Evolutionary conservation across 371 early-diverging fungal species (phyloP), one percentile per base, ranked within the genome.

Genomic region (Mucor piriformis): DNA sequence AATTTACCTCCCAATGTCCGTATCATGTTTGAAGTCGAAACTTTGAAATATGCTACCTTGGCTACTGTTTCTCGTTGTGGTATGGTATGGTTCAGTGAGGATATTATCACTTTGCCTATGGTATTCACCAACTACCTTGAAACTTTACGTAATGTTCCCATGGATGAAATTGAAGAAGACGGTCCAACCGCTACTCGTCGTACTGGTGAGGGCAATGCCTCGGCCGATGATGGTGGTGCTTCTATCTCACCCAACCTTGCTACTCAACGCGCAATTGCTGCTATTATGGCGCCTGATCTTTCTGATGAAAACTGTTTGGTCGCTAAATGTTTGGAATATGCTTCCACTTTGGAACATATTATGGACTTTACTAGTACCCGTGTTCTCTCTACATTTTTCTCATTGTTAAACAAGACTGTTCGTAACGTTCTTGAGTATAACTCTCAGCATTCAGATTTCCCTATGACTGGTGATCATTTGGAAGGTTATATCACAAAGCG

Each of bases 1-100:
- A 88, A 89, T 37, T 78, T 99, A 38, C 97, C 98, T 25, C 84
- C 90, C 6, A 98, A 98, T 67, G 97, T 98, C 13, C 92, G 97
- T 43, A 93, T 99, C 61, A 91, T 99, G 93, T 99, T 99, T 77
- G 99, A 99, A 81, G 98, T 98, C n/a, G 97, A 98, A 60, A 91
- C 92, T 21, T 81, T 99, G 54, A 87, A 91, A 58, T 94, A 97
- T 52, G 98, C 99, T 10, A 99, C 99, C 0, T 84, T 96, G 29
- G 99, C 99, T 44, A 99, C 99, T 0, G 96, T 99, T 29, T 92
- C 93, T 82, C 94, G 99, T 50, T 98, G 99, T 78, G 99, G 99
- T 75, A 98, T 99, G 97, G 95, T 99, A 24, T 98, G 98, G 96
- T 97, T 97, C 75, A 92, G 93, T 64, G 92, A 92, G 56, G 93